Base-by-base conservation (phyloP, 2,329 filamentous ascomycete species). In the Scedosporium boydii region DNA sequence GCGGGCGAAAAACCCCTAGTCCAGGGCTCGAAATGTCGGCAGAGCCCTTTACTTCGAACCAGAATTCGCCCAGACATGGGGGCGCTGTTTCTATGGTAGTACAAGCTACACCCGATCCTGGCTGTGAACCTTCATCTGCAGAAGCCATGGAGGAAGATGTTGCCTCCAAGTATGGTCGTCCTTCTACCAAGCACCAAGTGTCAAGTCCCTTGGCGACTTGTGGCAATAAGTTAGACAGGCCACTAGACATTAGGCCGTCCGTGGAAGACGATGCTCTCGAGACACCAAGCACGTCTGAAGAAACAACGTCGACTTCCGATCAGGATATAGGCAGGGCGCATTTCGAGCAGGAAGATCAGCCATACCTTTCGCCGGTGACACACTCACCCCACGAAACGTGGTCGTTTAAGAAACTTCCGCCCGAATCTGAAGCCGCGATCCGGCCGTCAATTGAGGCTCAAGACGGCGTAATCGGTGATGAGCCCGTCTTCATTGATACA, bases 171-270 rank as follows among this genome's bases (percentile, higher is more conserved):
- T 38, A 38, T 38, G 34, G 12, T 38, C 34, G 34, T 38, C 34
- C 34, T 38, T 38, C 4, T 38, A 21, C 44, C 44, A 48, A 12
- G 10, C 16, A 6, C 44, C 6, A 48, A n/a, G 16, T 23, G 61
- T 27, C 64, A 23, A 16, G 16, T 38, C 23, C 27, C 34, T 14
- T 12, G 18, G 26, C 10, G 4, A 3, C 21, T 12, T 12, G 9
- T 7, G 42, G 4, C 5, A 21, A 60, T 6, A 18, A 18, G 44
- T n/a, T 26, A 3, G 23, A 66, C 46, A 63, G 66, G 34, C 58
- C 63, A 18, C 65, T 67, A 48, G 65, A 68, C 7, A 56, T 64
- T 21, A 61, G 48, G 12, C 65, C 63, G 42, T 64, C 69, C 27
- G 65, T 66, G 21, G 66, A 68, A 23, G 63, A 67, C 46, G 59